Evolutionary conservation across 163 green algal species (phyloP).

Genomic region (Scenedesmus sp.): DNA sequence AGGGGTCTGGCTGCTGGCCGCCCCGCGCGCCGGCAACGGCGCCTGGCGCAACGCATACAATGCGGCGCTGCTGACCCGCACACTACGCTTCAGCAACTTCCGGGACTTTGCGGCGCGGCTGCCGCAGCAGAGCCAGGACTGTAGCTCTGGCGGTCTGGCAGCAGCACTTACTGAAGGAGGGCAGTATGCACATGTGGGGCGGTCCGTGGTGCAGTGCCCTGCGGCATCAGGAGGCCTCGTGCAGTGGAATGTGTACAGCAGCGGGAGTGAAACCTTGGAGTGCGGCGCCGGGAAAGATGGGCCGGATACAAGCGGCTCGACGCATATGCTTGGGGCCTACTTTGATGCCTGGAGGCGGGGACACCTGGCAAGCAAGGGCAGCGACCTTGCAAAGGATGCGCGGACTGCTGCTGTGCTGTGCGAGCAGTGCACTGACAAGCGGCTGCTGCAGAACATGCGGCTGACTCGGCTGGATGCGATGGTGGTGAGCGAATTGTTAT

Average conservation of each 20-base stretch:
- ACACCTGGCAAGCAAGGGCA: background rate
- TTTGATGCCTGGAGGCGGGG: constrained; percentile 20
- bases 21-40: background rate
- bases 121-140: background rate
- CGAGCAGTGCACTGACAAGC: background rate
- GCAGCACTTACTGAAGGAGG: background rate
- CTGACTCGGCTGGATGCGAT: background rate
- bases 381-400: background rate
- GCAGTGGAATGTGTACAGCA: background rate
- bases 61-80: background rate
- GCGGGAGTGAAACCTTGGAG: background rate
- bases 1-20: background rate
- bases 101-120: constrained; percentile 15
- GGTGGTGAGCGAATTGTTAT: background rate
- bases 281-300: background rate
- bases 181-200: background rate
- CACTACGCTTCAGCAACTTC: background rate
- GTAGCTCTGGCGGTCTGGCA: background rate
- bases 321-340: background rate
- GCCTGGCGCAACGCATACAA: background rate
- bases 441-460: background rate
- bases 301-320: background rate
- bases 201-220: constrained; percentile 2
- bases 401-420: background rate
- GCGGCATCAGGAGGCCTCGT: background rate